Evolutionary conservation across 305 asterid species (phyloP).

Genomic region (Lippia alba): DNA sequence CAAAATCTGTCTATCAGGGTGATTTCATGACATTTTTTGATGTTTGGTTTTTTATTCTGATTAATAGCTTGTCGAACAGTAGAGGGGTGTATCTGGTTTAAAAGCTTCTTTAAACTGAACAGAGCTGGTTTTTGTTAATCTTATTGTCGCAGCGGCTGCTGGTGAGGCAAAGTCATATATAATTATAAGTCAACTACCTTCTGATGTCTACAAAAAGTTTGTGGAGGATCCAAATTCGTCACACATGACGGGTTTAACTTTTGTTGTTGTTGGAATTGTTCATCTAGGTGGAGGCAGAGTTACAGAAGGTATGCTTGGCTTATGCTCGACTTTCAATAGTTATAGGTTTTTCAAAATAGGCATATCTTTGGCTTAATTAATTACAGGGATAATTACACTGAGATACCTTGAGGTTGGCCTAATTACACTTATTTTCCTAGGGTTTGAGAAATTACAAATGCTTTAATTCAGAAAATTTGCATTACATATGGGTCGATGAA

Average conservation of each 20-base stretch:
- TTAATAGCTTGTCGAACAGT: too few relatives aligned
- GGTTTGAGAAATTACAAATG: too few relatives aligned
- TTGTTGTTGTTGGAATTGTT: constrained; percentile 69
- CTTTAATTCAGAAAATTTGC: too few relatives aligned
- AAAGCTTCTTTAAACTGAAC: too few relatives aligned
- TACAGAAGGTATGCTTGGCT: constrained; percentile 63
- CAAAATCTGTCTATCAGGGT: neutral
- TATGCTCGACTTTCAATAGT: neutral
- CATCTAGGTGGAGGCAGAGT: constrained; percentile 81
- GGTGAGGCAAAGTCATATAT: constrained; percentile 81
- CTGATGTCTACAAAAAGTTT: constrained; percentile 58
- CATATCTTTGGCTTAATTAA: too few relatives aligned
- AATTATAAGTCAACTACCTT: constrained; percentile 69
- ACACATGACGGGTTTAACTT: constrained; percentile 69
- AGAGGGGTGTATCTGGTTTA: too few relatives aligned
- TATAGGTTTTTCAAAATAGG: neutral
- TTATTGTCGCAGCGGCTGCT: constrained; percentile 48
- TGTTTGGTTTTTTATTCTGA: neutral
- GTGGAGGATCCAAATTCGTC: constrained; percentile 62
- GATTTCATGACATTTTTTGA: constrained; percentile 10
- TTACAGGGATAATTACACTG: too few relatives aligned
- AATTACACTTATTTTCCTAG: too few relatives aligned
- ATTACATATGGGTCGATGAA: too few relatives aligned
- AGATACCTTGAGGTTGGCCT: too few relatives aligned
- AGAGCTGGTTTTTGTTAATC: constrained; percentile 28